phyloP scores from a whole-genome alignment of 352 stramenopile genomes.

The Phytophthora ohioensis region DNA sequence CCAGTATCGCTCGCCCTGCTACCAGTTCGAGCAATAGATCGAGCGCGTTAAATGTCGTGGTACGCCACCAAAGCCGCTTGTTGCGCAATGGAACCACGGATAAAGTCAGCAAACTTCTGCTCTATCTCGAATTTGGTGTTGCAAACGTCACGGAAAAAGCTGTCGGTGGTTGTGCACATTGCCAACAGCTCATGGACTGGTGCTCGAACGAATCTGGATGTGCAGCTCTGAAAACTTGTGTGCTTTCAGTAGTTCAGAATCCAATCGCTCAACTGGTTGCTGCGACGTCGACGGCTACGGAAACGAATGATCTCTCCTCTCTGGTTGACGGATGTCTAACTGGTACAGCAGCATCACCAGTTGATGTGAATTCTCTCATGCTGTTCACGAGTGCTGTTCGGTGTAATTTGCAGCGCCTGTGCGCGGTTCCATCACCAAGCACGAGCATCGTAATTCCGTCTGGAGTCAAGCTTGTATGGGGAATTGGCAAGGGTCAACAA shows the following conservation, averaged over 20 bases:
- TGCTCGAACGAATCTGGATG: slow-evolving; percentile 52
- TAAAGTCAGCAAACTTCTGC: slow-evolving; percentile 46
- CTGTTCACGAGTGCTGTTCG: slow-evolving; percentile 58
- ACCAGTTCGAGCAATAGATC: slow-evolving; percentile 10
- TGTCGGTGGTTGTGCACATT: slow-evolving; percentile 59
- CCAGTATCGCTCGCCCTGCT: slow-evolving; percentile 56
- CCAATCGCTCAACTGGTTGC: slow-evolving; percentile 27
- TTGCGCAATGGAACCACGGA: slow-evolving; percentile 30
- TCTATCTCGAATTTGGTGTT: slow-evolving; percentile 50
- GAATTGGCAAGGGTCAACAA: slow-evolving; percentile 41
- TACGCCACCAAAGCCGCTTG: slow-evolving; percentile 54
- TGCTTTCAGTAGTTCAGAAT: slow-evolving; percentile 36
- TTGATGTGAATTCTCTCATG: slow-evolving; percentile 48
- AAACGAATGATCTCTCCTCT: slow-evolving; percentile 49
- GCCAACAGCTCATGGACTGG: slow-evolving; percentile 60
- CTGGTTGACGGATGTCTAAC: slow-evolving; percentile 45
- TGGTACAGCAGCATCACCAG: slow-evolving; percentile 2
- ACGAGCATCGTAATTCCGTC: slow-evolving; percentile 34
- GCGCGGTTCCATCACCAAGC: slow-evolving; percentile 38
- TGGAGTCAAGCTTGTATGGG: slow-evolving; percentile 57
- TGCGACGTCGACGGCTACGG: slow-evolving; percentile 22
- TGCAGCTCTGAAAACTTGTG: slow-evolving; percentile 43
- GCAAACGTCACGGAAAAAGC: slow-evolving; percentile 48
- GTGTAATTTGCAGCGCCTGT: slow-evolving; percentile 62
- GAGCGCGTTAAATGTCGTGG: slow-evolving; percentile 40